phyloP scores from a whole-genome alignment of 2,329 filamentous ascomycete species.

The Fusarium cicatricum region DNA sequence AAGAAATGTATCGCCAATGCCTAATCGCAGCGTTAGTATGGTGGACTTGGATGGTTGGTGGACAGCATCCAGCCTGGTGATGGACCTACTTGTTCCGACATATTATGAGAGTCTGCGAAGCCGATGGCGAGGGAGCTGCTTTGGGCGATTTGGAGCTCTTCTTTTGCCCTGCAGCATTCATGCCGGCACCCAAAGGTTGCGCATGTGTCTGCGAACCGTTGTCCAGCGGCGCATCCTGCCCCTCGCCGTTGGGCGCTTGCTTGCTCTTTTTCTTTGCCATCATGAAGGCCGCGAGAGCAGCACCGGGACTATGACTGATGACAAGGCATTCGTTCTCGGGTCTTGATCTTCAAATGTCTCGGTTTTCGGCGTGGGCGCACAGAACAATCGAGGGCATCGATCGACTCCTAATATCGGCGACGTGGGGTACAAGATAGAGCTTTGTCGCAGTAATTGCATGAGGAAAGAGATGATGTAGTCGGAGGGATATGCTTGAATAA shows the following conservation, averaged over 20 bases:
- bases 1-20: conserved; percentile 86
- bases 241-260: conserved; percentile 54
- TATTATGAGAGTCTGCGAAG: conserved; percentile 37
- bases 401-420: conserved; percentile 13
- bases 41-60: neutral
- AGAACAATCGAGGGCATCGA: conserved; percentile 18
- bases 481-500: neutral
- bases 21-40: conserved; percentile 53
- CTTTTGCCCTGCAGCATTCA: conserved; percentile 17
- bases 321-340: neutral
- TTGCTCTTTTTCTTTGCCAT: conserved; percentile 61
- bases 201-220: conserved; percentile 14
- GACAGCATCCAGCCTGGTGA: neutral
- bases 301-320: conserved; percentile 6
- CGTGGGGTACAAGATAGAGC: conserved; percentile 31
- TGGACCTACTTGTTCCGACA: conserved; percentile 73
- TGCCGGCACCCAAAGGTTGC: conserved; percentile 8
- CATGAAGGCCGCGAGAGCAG: neutral
- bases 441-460: conserved; percentile 19
- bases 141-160: conserved; percentile 23
- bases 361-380: conserved; percentile 7
- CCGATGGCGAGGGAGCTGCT: conserved; percentile 6
- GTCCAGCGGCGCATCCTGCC: conserved; percentile 23
- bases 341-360: neutral
- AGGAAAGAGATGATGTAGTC: conserved; percentile 4